Conservation (phyloP, 371 early-diverging fungal species). For the Scutellospora calospora region DNA sequence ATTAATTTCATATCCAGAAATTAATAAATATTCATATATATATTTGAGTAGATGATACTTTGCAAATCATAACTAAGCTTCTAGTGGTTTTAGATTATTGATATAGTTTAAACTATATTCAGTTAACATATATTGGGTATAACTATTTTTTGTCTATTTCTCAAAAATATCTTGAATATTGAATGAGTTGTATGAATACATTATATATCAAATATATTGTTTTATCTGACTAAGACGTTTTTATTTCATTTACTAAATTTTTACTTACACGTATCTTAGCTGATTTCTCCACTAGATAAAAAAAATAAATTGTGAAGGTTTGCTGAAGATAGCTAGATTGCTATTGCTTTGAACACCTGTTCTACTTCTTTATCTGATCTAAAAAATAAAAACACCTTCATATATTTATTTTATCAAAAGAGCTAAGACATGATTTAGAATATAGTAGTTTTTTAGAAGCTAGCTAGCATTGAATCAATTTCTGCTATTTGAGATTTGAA, state of each 20-base stretch:
- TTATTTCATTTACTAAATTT: constrained; percentile 7
- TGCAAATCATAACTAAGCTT: no score
- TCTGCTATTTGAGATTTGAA: not conserved
- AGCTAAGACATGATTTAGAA: not conserved
- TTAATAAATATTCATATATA: no score
- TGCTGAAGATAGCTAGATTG: not conserved
- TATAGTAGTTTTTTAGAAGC: constrained; percentile 10
- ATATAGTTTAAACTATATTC: no score
- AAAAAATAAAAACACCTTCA: constrained; percentile 2
- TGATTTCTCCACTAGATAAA: not conserved
- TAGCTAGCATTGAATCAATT: constrained; percentile 10
- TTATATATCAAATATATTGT: no score
- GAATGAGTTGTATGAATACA: no score
- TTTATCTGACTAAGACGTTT: not conserved
- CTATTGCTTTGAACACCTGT: constrained; percentile 11
- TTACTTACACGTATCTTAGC: not conserved
- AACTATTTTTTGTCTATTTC: no score
- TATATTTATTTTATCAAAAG: constrained; percentile 1
- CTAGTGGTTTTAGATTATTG: no score
- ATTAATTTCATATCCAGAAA: no score
- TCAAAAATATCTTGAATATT: no score
- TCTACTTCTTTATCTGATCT: constrained; percentile 19
- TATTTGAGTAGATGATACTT: no score
- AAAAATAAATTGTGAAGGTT: no score
- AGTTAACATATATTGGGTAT: no score